A percentile compares a stretch with the other conserved stretches of the same genome.
Conservation (phyloP, 805 yeast species). For the Ogataea zsoltii region DNA sequence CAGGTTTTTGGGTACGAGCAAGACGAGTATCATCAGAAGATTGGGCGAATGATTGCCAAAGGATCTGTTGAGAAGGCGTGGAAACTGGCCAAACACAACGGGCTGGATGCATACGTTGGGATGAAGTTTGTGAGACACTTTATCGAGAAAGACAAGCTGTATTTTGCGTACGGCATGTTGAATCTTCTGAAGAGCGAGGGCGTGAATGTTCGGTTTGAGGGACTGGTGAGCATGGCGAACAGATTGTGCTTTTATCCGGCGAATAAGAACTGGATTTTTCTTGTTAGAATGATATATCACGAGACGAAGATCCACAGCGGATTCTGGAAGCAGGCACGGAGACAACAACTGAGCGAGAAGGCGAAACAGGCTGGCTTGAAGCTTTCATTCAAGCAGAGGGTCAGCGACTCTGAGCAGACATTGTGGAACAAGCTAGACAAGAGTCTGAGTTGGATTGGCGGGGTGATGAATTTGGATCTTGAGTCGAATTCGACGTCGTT, state of each 20-base stretch:
- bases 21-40: background rate
- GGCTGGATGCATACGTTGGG: background rate
- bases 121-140: constrained; percentile 3
- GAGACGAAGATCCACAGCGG: constrained; percentile 4
- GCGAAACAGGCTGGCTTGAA: background rate
- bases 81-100: background rate
- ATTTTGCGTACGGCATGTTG: constrained; percentile 2
- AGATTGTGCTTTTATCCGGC: constrained; percentile 2
- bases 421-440: background rate
- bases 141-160: background rate
- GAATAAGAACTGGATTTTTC: background rate
- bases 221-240: constrained; percentile 4
- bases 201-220: constrained; percentile 1
- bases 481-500: constrained; percentile 3
- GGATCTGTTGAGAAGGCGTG: background rate
- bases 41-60: background rate
- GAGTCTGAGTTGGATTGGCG: constrained; percentile 3
- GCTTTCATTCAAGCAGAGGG: background rate
- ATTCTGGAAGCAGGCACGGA: constrained; percentile 1
- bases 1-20: constrained; percentile 1
- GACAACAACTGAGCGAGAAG: background rate
- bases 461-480: constrained; percentile 1
- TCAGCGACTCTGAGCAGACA: background rate
- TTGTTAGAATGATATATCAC: background rate
- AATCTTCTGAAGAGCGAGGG: background rate